phyloP scores from a whole-genome alignment of 2,329 filamentous ascomycete genomes.

The Hortaea sp. region DNA sequence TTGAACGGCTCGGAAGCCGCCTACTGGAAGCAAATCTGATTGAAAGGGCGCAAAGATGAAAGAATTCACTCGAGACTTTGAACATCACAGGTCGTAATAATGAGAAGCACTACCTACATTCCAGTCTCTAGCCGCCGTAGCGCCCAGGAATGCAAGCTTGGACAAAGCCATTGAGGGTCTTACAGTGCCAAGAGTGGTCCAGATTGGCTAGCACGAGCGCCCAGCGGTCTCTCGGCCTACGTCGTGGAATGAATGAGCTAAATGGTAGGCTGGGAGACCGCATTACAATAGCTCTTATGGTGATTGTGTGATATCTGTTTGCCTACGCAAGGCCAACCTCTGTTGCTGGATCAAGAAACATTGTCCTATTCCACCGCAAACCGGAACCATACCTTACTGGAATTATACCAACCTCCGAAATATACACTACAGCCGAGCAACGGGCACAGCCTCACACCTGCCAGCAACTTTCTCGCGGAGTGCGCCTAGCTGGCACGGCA shows the following conservation, averaged over 20 bases:
- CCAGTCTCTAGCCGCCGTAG: neutral
- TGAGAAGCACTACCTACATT: neutral
- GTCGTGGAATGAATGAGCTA: conserved; percentile 12
- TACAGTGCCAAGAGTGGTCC: neutral
- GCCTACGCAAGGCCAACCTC: too few species aligned
- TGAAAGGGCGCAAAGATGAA: neutral
- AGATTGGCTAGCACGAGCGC: conserved; percentile 2
- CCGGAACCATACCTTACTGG: too few species aligned
- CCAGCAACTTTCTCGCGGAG: neutral
- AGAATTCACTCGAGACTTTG: neutral
- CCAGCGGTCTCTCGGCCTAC: conserved; percentile 15
- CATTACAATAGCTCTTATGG: conserved; percentile 15
- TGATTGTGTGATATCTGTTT: too few species aligned
- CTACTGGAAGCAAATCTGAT: neutral
- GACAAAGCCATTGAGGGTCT: neutral
- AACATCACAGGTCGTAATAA: neutral
- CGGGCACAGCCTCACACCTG: neutral
- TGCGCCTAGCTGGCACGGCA: neutral
- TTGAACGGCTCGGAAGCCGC: neutral
- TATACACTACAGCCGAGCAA: too few species aligned
- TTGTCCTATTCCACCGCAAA: neutral
- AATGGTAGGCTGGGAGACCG: conserved; percentile 7
- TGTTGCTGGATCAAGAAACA: neutral
- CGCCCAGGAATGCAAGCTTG: conserved; percentile 3
- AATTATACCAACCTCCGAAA: too few species aligned